Evolutionary conservation across 2,329 filamentous ascomycete species (phyloP).

Genomic region (Tolypocladium cylindrosporum): DNA sequence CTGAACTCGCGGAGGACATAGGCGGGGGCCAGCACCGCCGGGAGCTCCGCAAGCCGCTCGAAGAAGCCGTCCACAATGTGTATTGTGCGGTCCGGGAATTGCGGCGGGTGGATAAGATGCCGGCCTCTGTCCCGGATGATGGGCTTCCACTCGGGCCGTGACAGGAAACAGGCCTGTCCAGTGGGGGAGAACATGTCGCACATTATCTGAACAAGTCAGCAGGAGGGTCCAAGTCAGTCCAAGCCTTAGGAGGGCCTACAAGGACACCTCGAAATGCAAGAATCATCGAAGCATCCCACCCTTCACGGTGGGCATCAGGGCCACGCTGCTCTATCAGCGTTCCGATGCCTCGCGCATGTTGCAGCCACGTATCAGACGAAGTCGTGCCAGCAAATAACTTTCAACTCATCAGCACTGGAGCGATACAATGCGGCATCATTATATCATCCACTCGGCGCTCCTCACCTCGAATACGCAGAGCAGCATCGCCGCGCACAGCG

Average conservation of each 20-base stretch:
- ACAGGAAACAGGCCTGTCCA: conserved; percentile 24
- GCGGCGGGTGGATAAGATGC: conserved; percentile 14
- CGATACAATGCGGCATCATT: neutral
- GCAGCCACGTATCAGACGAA: conserved; percentile 24
- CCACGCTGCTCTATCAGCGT: conserved; percentile 29
- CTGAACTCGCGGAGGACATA: conserved; percentile 20
- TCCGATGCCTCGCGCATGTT: conserved; percentile 27
- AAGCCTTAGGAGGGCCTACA: conserved; percentile 1
- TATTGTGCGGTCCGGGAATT: conserved; percentile 11
- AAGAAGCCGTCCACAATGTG: conserved; percentile 22
- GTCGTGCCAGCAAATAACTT: conserved; percentile 32
- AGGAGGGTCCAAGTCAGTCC: too few relatives aligned
- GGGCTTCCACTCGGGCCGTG: conserved; percentile 23
- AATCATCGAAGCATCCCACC: conserved; percentile 27
- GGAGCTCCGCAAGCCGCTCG: conserved; percentile 21
- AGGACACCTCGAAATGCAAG: conserved; percentile 26
- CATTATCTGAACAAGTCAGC: conserved; percentile 20
- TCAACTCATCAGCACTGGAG: conserved; percentile 7
- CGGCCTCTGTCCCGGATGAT: conserved; percentile 17
- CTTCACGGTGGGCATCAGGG: conserved; percentile 20
- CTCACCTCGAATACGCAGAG: conserved; percentile 28
- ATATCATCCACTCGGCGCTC: neutral
- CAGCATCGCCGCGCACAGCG: conserved; percentile 29
- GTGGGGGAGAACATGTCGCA: conserved; percentile 25
- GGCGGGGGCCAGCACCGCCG: conserved; percentile 20